Percentiles rank a stretch among this genome's conserved stretches.
phyloP scores from a whole-genome alignment of 352 stramenopile genomes.

The Globisporangium canariense region DNA sequence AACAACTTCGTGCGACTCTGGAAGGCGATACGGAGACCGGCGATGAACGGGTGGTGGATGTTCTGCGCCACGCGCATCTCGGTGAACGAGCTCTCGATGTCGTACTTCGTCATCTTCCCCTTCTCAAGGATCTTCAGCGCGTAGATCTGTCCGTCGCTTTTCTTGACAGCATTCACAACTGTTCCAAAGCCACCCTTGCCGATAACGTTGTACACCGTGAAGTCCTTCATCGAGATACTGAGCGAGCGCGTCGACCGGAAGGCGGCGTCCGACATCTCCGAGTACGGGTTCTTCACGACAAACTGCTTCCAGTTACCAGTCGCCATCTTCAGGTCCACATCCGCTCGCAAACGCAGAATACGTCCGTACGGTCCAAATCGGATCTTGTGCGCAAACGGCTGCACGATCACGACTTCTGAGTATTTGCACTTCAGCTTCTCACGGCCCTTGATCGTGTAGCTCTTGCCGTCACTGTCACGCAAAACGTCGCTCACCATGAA shows the following conservation, averaged over 20 bases:
- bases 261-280: conserved; percentile 70
- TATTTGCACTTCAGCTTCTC: conserved; percentile 84
- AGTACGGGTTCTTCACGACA: conserved; percentile 75
- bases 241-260: conserved; percentile 81
- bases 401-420: conserved; percentile 61
- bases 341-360: conserved; percentile 75
- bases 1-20: conserved; percentile 86
- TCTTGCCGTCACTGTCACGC: conserved; percentile 63
- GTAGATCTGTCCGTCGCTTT: conserved; percentile 88
- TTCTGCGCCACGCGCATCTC: conserved; percentile 89
- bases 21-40: conserved; percentile 82
- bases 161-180: conserved; percentile 88
- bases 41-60: conserved; percentile 88
- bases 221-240: conserved; percentile 88
- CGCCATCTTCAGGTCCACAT: conserved; percentile 70
- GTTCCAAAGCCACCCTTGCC: conserved; percentile 86
- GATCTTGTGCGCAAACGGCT: conserved; percentile 74
- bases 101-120: conserved; percentile 88
- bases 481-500: conserved; percentile 69
- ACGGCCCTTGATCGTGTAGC: conserved; percentile 66
- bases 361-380: conserved; percentile 79
- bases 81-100: conserved; percentile 86
- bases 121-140: conserved; percentile 91
- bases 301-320: conserved; percentile 80
- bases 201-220: conserved; percentile 90